Evolutionary conservation across 805 yeast species (phyloP), one percentile per base, ranked within the genome.

Genomic region (Diddensiella transvaalensis): DNA sequence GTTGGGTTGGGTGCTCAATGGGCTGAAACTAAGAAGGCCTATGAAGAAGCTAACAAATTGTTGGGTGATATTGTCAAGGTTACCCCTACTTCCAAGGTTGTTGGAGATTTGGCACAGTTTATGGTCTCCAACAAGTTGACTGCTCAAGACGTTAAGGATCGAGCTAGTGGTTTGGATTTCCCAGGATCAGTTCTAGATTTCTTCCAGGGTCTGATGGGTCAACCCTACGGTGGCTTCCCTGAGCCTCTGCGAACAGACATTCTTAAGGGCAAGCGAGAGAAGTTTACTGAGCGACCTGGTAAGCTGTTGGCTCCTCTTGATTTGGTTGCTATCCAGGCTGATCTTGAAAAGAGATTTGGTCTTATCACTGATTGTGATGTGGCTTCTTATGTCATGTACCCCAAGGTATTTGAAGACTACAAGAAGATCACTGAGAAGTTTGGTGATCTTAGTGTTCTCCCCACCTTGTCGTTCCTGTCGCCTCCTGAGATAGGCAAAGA

Each of bases 191-290:
- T 93, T 15, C 78, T 93, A 67, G 99, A 93, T 71, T 93, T 93
- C 80, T 89, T 93, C 79, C 96, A 93, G 76, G 99, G 99, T 61
- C 79, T 93, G 68, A 93, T 93, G 87, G 99, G 99, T 67, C 93
- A 93, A 58, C 99, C 99, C 64, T 88, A 87, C 67, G 99, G 99
- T 59, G 99, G 99, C 5, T 93, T 93, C 96, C 99, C 99, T 51
- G 99, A 93, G 73, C 99, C 99, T 35, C 77, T 93, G 70, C 83
- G 99, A 73, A 77, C 96, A 35, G 87, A 90, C 68, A 79, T 93
- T 54, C 80, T 93, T 64, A 81, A 82, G 62, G 95, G 90, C 68
- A 89, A 89, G 83, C 85, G 99, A 74, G 82, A 86, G 72, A 88
- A 88, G 72, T 79, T 93, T 70, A 79, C 82, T 53, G 73, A 76